These are phyloP conservation scores for Camelina neglecta DNA, from an alignment of 345 rosid genomes.

Conservation along the genomic window DNA sequence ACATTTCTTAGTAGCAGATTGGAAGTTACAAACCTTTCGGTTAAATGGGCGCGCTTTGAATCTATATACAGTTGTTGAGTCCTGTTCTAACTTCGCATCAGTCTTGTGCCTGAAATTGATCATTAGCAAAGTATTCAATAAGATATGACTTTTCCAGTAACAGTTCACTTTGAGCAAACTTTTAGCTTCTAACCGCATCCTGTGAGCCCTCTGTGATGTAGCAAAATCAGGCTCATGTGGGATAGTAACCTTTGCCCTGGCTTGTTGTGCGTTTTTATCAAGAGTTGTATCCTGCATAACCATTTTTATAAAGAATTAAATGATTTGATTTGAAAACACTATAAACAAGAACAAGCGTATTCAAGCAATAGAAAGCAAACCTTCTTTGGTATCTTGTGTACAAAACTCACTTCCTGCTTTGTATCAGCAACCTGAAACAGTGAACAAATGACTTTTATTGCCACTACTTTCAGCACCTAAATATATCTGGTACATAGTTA, in stretches of 20 bases:
- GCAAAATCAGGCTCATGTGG: constrained; percentile 91
- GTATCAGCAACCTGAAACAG: constrained; percentile 64
- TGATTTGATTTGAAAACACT: not conserved
- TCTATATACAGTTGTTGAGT: constrained; percentile 52
- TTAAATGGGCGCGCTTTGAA: constrained; percentile 98
- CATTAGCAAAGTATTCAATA: constrained; percentile 28
- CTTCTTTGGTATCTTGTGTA: constrained; percentile 83
- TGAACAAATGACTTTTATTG: constrained; percentile 8
- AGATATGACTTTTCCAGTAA: not conserved
- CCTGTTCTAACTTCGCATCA: constrained; percentile 50
- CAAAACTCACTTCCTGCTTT: constrained; percentile 65
- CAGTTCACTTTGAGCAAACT: constrained; percentile 27
- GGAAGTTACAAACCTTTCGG: constrained; percentile 76
- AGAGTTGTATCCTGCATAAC: constrained; percentile 57
- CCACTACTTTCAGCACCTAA: constrained; percentile 5
- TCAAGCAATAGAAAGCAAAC: constrained; percentile 46
- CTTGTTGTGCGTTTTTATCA: constrained; percentile 48
- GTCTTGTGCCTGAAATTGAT: constrained; percentile 66
- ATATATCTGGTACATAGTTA: constrained; percentile 2
- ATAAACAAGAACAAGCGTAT: constrained; percentile 3
- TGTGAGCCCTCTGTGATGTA: constrained; percentile 82
- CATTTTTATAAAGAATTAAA: constrained; percentile 19
- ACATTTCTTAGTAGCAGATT: constrained; percentile 21
- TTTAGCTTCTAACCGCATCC: constrained; percentile 59
- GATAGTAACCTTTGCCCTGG: constrained; percentile 71